Conservation (phyloP, 768 basidiomycete genomes). For the Coprinellus micaceus region DNA sequence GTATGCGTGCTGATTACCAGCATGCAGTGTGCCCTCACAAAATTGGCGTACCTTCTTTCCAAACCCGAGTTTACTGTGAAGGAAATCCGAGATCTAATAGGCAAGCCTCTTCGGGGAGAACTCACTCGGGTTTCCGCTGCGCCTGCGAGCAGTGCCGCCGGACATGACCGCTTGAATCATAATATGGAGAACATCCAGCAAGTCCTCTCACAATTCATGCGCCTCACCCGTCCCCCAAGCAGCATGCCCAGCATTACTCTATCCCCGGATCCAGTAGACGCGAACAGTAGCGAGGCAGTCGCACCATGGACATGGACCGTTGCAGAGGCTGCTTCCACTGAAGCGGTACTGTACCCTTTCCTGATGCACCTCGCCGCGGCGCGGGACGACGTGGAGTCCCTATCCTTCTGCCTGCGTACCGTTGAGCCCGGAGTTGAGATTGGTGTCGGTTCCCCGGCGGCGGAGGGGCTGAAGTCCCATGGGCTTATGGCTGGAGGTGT, state of each 20-base stretch:
- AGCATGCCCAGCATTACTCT: constrained; percentile 35
- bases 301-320: constrained; percentile 80
- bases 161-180: constrained; percentile 34
- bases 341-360: constrained; percentile 70
- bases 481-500: constrained; percentile 60
- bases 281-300: constrained; percentile 23
- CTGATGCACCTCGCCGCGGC: constrained; percentile 78
- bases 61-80: constrained; percentile 69
- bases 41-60: constrained; percentile 85
- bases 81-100: constrained; percentile 73
- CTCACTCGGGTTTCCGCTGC: constrained; percentile 57
- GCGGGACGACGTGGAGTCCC: constrained; percentile 58
- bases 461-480: constrained; percentile 25
- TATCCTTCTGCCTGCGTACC: constrained; percentile 56
- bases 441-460: constrained; percentile 17
- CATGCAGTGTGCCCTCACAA: constrained; percentile 79
- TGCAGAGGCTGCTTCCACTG: constrained; percentile 66
- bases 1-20: not conserved
- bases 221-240: constrained; percentile 44
- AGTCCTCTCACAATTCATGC: constrained; percentile 65
- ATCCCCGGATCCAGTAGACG: constrained; percentile 30
- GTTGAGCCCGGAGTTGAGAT: constrained; percentile 19
- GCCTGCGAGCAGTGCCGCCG: constrained; percentile 28
- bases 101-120: constrained; percentile 83
- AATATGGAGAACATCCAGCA: constrained; percentile 60